These are phyloP conservation scores for Aureobasidium melanogenum DNA, from an alignment of 2,329 filamentous ascomycete genomes.

Conservation along the genomic window DNA sequence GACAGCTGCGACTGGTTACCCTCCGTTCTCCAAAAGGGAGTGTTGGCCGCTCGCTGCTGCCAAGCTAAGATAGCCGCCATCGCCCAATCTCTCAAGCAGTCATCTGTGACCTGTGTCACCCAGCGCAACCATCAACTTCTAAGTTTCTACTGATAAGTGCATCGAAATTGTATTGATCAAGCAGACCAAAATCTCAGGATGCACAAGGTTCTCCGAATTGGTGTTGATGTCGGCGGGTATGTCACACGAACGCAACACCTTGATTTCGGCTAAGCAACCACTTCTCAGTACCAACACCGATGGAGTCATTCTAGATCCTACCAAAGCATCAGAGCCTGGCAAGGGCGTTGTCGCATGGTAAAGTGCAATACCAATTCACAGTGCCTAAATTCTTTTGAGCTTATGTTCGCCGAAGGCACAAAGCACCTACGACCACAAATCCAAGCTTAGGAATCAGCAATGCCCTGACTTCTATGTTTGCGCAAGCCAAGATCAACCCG, in stretches of 20 bases:
- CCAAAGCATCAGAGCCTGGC: neutral
- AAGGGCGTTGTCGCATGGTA: slow-evolving; percentile 7
- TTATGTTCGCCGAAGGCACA: neutral
- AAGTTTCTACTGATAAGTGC: neutral
- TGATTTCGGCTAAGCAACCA: neutral
- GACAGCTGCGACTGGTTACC: neutral
- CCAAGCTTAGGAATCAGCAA: slow-evolving; percentile 4
- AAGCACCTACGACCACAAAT: slow-evolving; percentile 7
- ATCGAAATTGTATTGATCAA: neutral
- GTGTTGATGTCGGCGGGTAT: slow-evolving; percentile 6
- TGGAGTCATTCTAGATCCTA: slow-evolving; percentile 1
- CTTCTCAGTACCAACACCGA: slow-evolving; percentile 4
- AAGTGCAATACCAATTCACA: neutral
- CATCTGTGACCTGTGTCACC: neutral
- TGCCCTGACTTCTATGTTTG: slow-evolving; percentile 1
- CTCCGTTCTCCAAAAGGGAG: neutral
- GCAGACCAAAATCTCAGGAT: neutral
- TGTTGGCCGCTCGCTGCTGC: neutral
- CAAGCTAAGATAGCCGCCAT: neutral
- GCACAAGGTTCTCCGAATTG: neutral
- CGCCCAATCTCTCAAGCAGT: neutral
- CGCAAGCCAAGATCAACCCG: neutral
- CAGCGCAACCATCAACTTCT: neutral
- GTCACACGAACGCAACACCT: neutral
- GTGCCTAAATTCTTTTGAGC: neutral